Evolutionary conservation across 2,329 filamentous ascomycete species (phyloP), one percentile per base, ranked within the genome.

Genomic region (Parastagonospora avenae): DNA sequence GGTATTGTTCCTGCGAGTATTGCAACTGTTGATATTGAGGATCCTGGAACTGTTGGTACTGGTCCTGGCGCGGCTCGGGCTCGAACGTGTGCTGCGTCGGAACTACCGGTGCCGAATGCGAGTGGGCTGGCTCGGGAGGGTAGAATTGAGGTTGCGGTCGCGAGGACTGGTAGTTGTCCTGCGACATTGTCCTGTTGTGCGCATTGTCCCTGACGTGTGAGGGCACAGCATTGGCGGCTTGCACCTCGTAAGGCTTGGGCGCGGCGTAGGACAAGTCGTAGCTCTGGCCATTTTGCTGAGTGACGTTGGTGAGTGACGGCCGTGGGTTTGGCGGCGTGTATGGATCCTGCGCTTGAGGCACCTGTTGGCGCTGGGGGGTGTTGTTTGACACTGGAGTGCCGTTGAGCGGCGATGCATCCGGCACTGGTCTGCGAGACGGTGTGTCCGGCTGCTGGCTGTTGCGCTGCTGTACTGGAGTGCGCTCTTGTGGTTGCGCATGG

Each of bases 101-200:
- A 9, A 79, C 68, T 9, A 64, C 54, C 1, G 77, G 77, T 7
- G 76, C 76, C n/a, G 77, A 80, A 52, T 78, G 71, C 1, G 77
- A 71, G 54, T 80, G 77, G 19, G 69, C 63, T 12, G 78, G 59
- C 47, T 68, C 70, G 7, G 56, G 54, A 19, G 60, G 61, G n/a
- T 58, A 66, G 29, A 54, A 61, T 37, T 63, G 64, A 4, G 60
- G 53, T 31, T 63, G 64, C 7, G 49, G 57, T 15, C 57, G 52
- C 8, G 62, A 57, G 2, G 67, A 57, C 9, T 66, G 52, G 33
- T 57, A 62, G 49, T 72, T 63, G 28, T 66, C 62, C 40, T 71
- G 68, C 9, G 68, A 68, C 57, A 62, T 59, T 48, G 64, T 45
- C 44, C 67, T 48, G 50, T 45, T 48, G 16, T 62, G 59, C 15